Evolutionary conservation across 371 early-diverging fungal species (phyloP).

Genomic region (Mortierella sp.): DNA sequence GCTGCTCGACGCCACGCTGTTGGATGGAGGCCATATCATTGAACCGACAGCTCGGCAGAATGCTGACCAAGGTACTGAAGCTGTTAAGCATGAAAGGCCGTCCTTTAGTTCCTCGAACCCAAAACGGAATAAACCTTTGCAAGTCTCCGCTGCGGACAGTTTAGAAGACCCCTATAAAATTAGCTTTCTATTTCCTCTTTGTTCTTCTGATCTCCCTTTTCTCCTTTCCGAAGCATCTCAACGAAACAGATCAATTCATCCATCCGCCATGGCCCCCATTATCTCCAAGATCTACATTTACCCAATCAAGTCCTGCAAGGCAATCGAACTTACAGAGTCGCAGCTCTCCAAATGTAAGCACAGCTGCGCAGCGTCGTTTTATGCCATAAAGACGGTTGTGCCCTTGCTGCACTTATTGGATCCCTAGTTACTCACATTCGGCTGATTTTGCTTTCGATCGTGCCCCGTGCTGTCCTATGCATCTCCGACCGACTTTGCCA

Average conservation of each 20-base stretch:
- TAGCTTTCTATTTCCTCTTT: too few relatives aligned
- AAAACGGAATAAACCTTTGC: too few relatives aligned
- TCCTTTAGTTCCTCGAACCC: too few relatives aligned
- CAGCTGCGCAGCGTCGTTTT: neutral
- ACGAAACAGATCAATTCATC: neutral
- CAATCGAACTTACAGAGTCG: slow-evolving; percentile 34
- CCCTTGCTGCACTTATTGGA: too few relatives aligned
- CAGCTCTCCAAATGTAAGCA: slow-evolving; percentile 43
- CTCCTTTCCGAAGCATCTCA: neutral
- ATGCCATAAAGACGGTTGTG: too few relatives aligned
- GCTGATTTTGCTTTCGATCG: too few relatives aligned
- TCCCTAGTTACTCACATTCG: too few relatives aligned
- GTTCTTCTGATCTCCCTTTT: neutral
- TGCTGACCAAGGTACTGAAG: neutral
- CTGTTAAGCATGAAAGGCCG: too few relatives aligned
- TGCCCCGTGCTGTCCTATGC: neutral
- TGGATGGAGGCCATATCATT: too few relatives aligned
- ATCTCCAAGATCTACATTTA: slow-evolving; percentile 47
- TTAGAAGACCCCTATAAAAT: neutral
- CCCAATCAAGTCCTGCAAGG: slow-evolving; percentile 54
- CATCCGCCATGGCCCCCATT: slow-evolving; percentile 34
- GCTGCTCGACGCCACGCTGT: too few relatives aligned
- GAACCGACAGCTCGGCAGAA: neutral
- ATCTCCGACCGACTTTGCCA: too few relatives aligned
- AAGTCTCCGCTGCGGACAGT: neutral